Evolutionary conservation across 73 alveolate genomes (phyloP), one percentile per base, ranked within the genome.

Genomic region (Breviolum minutum): DNA sequence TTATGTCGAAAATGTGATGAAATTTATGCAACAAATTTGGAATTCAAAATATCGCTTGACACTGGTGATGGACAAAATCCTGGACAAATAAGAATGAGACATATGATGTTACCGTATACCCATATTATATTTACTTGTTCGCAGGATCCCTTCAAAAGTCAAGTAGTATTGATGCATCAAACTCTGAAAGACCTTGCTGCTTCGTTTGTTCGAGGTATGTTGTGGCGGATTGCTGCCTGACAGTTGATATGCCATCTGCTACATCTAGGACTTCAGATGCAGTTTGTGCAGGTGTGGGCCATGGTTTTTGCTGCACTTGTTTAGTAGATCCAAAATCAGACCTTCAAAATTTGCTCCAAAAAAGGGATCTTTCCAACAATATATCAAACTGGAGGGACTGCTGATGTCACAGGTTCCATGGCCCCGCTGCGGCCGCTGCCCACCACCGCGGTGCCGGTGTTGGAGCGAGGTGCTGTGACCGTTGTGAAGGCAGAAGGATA

Each of bases 141-240:
- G 54, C 54, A 40, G 54, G 54, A 40, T 40, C 3, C 54, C 54
- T 40, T 40, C 54, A 40, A 40, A 0, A 3, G 54, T 40, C 54
- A 0, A 40, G 54, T 2, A 40, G 54, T 2, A 40, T 40, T 40
- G 54, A 40, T 40, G 54, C 54, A 40, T 40, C 54, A 40, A 40
- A 40, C 54, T 3, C 54, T 40, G 54, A 40, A 40, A 40, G 54
- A 40, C 5, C 3, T 40, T 40, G 0, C 3, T 40, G 0, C 54
- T 40, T 0, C 54, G n/a, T n/a, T n/a, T n/a, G n/a, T 40, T 29
- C 40, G 8, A 90, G 96, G 96, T 32, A 29, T 63, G 76, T 90
- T 26, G 22, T 90, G n/a, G 96, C 96, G 11, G 96, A 90, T 13
- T 27, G 61, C 74, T 90, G 96, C 96, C 54, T 90, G 12, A 90